Base-by-base conservation (phyloP, 352 stramenopile species). In the Globisporangium cederbergense region DNA sequence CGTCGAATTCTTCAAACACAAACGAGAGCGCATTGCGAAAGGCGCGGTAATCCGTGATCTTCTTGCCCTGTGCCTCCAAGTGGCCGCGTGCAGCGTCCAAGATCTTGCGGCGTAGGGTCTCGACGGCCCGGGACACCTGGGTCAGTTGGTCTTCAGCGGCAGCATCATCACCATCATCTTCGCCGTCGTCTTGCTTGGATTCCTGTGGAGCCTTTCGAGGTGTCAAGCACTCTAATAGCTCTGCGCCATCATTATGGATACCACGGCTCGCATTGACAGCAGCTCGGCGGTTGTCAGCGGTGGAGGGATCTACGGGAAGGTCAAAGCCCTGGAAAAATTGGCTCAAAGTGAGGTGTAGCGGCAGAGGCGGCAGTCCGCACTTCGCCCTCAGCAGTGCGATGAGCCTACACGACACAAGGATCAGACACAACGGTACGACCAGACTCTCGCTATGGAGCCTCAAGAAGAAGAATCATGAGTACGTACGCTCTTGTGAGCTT, bases 291-390 rank as follows among this genome's bases (percentile, higher is more conserved):
- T 1, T 1, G 34, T 18, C 40, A 14, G 4, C 18, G 11, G 52
- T 34, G 13, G 22, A 16, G 22, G 4, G 11, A 1, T 42, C 60
- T 3, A 53, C 3, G 22, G 49, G 46, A 13, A 91, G 62, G 43
- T 86, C 77, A 36, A 91, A 91, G 2, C 83, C 81, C n/a, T 46
- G 58, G 4, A 77, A 34, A 34, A 91, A 91, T 20, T 90, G 81
- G 2, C 70, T 64, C 4, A 78, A 64, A 9, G 63, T 80, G 28
- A 91, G 38, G 3, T 72, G 63, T 9, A 91, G 70, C 4, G 83
- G 83, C 28, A 65, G 74, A 2, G 79, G 56, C 11, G 75, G 60
- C 1, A 43, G 65, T 0, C 65, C 72, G 34, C 69, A 81, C 38
- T 88, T 89, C 8, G 74, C 75, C 14, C 81, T 79, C 18, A 82